Evolutionary conservation across 2,329 filamentous ascomycete genomes (phyloP).

Genomic region (Simplicillium aogashimaense): DNA sequence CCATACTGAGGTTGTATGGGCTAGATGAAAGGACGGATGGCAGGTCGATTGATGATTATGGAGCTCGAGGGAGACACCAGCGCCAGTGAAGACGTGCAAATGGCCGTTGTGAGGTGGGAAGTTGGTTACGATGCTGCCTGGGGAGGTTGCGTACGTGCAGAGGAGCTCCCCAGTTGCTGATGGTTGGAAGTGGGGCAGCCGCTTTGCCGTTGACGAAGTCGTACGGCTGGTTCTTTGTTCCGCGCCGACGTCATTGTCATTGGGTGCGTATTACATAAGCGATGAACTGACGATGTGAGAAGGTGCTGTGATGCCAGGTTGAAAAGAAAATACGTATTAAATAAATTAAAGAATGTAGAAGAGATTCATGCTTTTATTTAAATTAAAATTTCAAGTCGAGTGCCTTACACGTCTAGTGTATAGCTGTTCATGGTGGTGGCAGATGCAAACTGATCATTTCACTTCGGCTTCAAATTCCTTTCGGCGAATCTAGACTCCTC

Average conservation of each 20-base stretch:
- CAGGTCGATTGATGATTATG: slow-evolving; percentile 4
- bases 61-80: background rate
- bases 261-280: background rate
- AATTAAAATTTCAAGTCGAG: too few species aligned
- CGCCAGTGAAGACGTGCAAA: slow-evolving; percentile 1
- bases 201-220: background rate
- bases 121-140: slow-evolving; percentile 3
- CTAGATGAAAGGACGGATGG: slow-evolving; percentile 5
- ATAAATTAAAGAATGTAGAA: too few species aligned
- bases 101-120: slow-evolving; percentile 6
- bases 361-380: too few species aligned
- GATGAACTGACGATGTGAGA: too few species aligned
- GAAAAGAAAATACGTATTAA: too few species aligned
- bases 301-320: too few species aligned
- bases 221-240: background rate
- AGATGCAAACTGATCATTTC: too few species aligned
- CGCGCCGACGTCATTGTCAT: slow-evolving; percentile 2
- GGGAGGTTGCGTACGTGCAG: slow-evolving; percentile 5
- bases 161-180: slow-evolving; percentile 1
- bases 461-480: too few species aligned
- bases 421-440: too few species aligned
- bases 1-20: slow-evolving; percentile 49
- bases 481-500: too few species aligned
- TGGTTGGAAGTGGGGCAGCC: slow-evolving; percentile 1
- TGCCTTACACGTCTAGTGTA: too few species aligned